Evolutionary conservation across 1,139 yeast genomes (phyloP).

Genomic region (Hyphopichia buzzinii): DNA sequence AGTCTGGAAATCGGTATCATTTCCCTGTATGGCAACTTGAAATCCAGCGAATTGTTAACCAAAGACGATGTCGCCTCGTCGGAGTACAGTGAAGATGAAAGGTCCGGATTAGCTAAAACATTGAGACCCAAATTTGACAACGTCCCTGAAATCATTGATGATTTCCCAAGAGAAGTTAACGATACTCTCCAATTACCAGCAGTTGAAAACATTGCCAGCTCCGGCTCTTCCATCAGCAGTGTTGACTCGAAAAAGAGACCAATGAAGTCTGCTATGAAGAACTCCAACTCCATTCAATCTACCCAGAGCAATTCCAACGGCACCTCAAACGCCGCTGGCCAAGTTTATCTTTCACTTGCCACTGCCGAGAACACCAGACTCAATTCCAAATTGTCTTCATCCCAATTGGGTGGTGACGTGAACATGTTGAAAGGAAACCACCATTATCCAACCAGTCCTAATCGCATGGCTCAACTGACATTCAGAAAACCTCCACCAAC

Average conservation of each 20-base stretch:
- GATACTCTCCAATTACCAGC: slow-evolving; percentile 14
- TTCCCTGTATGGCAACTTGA: slow-evolving; percentile 17
- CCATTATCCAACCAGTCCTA: slow-evolving; percentile 6
- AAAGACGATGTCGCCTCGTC: slow-evolving; percentile 7
- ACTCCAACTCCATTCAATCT: slow-evolving; percentile 14
- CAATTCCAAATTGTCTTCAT: slow-evolving; percentile 57
- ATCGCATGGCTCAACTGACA: slow-evolving; percentile 8
- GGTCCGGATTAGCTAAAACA: slow-evolving; percentile 18
- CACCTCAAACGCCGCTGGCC: slow-evolving; percentile 45
- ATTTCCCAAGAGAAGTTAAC: slow-evolving; percentile 1
- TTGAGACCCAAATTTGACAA: slow-evolving; percentile 34
- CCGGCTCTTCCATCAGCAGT: slow-evolving; percentile 30
- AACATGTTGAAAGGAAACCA: slow-evolving; percentile 5
- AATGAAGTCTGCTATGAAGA: slow-evolving; percentile 68
- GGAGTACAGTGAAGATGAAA: slow-evolving; percentile 8
- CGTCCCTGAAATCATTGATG: slow-evolving; percentile 28
- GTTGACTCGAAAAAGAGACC: slow-evolving; percentile 33
- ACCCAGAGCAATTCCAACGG: slow-evolving; percentile 12
- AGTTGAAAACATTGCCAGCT: slow-evolving; percentile 15
- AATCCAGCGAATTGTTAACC: slow-evolving; percentile 12
- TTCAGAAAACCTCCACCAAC: slow-evolving; percentile 5
- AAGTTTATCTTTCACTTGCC: slow-evolving; percentile 64
- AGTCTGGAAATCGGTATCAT: slow-evolving; percentile 21
- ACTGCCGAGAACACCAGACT: slow-evolving; percentile 77
- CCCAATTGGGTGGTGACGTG: slow-evolving; percentile 26